Conservation (phyloP, 192 early-diverging fungal genomes). For the Coemansia sp. region DNA sequence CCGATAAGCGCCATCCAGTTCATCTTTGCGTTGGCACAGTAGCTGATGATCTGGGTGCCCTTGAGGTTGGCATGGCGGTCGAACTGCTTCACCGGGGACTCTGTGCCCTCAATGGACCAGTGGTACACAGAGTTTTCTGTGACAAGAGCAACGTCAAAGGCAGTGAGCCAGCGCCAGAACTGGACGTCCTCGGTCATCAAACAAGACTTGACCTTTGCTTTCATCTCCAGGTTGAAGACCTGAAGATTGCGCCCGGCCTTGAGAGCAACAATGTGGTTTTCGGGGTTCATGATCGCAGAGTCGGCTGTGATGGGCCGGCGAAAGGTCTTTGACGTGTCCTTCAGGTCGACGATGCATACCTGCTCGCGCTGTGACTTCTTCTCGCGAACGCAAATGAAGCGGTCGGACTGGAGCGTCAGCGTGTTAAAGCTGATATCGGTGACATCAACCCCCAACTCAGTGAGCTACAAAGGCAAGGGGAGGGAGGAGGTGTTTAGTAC, state of each 20-base stretch:
- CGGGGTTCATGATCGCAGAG: conserved; percentile 97
- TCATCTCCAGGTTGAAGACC: conserved; percentile 96
- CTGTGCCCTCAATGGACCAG: conserved; percentile 94
- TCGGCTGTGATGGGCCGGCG: conserved; percentile 95
- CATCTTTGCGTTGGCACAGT: conserved; percentile 83
- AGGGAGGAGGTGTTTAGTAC: neutral
- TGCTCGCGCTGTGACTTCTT: conserved; percentile 81
- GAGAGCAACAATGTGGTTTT: conserved; percentile 88
- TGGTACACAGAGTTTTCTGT: conserved; percentile 89
- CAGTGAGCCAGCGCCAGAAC: conserved; percentile 95
- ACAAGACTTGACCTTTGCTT: conserved; percentile 93
- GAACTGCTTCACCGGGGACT: conserved; percentile 85
- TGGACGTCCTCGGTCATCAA: conserved; percentile 85
- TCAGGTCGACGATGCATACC: conserved; percentile 94
- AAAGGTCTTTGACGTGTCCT: conserved; percentile 75
- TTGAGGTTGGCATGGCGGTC: conserved; percentile 81
- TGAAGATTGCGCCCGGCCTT: conserved; percentile 93
- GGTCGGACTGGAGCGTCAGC: conserved; percentile 96
- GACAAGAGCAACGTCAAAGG: conserved; percentile 82
- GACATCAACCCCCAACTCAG: conserved; percentile 83
- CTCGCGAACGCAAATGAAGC: conserved; percentile 97
- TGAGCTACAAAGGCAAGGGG: conserved; percentile 63
- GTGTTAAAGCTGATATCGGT: conserved; percentile 96
- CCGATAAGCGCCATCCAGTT: conserved; percentile 96
- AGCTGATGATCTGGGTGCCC: conserved; percentile 95